Conservation (phyloP, 2,329 filamentous ascomycete genomes). For the Colletotrichum tofieldiae region DNA sequence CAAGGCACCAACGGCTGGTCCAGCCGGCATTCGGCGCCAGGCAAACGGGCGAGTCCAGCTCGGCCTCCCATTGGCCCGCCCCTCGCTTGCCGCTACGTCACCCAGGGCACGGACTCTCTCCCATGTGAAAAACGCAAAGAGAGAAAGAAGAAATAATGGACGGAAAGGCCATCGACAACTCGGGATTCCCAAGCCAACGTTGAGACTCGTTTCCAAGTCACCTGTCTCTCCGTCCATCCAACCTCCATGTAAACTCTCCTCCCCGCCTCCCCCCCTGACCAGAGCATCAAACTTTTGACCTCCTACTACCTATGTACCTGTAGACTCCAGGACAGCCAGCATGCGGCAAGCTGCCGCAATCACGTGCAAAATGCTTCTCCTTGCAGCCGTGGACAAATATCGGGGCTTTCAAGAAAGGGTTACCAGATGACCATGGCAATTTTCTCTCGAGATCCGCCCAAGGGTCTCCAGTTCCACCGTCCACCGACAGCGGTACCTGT, state of each 20-base stretch:
- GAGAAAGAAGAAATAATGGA: constrained; percentile 8
- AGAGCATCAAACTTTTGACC: too few relatives aligned
- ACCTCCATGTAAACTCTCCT: neutral
- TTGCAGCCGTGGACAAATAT: constrained; percentile 13
- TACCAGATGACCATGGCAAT: constrained; percentile 37
- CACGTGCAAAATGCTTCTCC: constrained; percentile 29
- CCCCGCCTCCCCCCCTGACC: too few relatives aligned
- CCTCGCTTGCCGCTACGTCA: constrained; percentile 20
- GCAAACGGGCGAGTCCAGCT: constrained; percentile 10
- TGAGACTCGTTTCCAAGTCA: constrained; percentile 12
- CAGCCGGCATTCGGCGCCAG: constrained; percentile 43
- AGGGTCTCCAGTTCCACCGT: constrained; percentile 27
- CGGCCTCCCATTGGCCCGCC: constrained; percentile 16
- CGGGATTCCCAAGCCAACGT: constrained; percentile 8
- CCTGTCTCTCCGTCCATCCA: neutral
- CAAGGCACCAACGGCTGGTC: constrained; percentile 30
- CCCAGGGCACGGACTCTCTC: constrained; percentile 31
- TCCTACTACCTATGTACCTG: too few relatives aligned
- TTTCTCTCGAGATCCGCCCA: constrained; percentile 31
- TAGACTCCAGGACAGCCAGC: too few relatives aligned
- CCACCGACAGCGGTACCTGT: neutral
- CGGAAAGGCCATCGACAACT: neutral
- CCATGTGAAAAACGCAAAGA: constrained; percentile 34
- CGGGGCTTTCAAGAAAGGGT: neutral
- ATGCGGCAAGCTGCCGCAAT: neutral